Conservation (phyloP, 164 flowering plant species). For the Aristolochia fimbriata region DNA sequence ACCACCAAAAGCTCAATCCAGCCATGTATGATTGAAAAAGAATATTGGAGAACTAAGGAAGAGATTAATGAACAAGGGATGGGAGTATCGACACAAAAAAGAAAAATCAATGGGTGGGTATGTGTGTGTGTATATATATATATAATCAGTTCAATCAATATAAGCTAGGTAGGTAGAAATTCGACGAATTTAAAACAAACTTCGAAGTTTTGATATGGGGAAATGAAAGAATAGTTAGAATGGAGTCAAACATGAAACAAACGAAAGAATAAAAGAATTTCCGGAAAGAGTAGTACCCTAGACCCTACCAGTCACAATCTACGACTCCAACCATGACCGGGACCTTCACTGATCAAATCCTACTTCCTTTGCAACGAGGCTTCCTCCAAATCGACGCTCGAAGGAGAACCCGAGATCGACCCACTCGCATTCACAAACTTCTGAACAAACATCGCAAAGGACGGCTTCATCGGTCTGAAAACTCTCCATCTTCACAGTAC, state of each 20-base stretch:
- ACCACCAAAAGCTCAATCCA: too few species aligned
- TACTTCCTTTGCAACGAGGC: slow-evolving; percentile 3
- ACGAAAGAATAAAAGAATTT: slow-evolving; percentile 8
- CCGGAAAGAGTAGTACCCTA: slow-evolving; percentile 9
- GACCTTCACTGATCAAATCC: slow-evolving; percentile 28
- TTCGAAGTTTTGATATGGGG: not conserved
- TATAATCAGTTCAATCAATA: slow-evolving; percentile 7
- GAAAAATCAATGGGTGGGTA: slow-evolving; percentile 2
- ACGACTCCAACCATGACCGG: slow-evolving; percentile 45
- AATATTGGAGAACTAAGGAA: too few species aligned
- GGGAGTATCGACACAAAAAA: slow-evolving; percentile 1
- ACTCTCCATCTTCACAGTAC: slow-evolving; percentile 27
- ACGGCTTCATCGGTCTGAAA: slow-evolving; percentile 22
- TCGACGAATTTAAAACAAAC: slow-evolving; percentile 13
- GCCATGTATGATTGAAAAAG: too few species aligned
- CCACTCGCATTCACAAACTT: slow-evolving; percentile 17
- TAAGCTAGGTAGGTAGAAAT: slow-evolving; percentile 17
- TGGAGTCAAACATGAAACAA: not conserved
- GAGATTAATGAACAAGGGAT: too few species aligned
- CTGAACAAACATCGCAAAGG: slow-evolving; percentile 17
- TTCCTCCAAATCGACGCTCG: slow-evolving; percentile 7
- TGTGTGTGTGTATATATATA: too few species aligned
- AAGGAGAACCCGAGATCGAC: slow-evolving; percentile 12
- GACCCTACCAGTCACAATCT: slow-evolving; percentile 22
- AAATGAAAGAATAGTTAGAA: slow-evolving; percentile 18